phyloP scores from a whole-genome alignment of 1,139 yeast genomes.

The Candida frijolesensis region DNA sequence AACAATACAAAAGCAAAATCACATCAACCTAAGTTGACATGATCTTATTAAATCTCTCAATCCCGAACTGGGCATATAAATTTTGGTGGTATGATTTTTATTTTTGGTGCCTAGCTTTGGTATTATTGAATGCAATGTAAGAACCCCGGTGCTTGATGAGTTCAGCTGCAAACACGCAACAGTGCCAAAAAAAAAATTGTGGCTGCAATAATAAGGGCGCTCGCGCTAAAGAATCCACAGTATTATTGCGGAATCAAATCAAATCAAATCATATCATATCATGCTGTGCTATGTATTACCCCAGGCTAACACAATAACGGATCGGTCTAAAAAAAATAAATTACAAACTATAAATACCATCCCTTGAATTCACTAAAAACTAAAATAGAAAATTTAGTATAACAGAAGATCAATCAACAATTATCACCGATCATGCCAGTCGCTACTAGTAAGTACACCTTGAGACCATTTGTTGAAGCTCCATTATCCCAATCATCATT shows the following conservation, averaged over 20 bases:
- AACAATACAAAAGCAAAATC: neutral
- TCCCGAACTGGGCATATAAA: neutral
- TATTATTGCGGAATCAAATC: neutral
- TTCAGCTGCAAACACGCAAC: neutral
- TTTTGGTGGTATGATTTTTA: neutral
- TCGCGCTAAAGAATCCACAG: neutral
- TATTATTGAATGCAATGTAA: too few relatives aligned
- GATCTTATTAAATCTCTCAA: too few relatives aligned
- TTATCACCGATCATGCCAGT: conserved; percentile 13
- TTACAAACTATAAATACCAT: neutral
- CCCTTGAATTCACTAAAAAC: neutral
- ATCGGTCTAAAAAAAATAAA: neutral
- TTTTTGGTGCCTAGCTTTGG: too few relatives aligned
- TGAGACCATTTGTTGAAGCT: conserved; percentile 37
- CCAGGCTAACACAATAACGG: too few relatives aligned
- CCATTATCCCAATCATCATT: conserved; percentile 21
- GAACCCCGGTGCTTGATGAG: neutral
- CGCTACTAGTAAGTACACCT: conserved; percentile 23
- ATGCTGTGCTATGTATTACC: too few relatives aligned
- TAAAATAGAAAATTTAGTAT: neutral
- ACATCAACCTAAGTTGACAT: too few relatives aligned
- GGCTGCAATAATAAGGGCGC: neutral
- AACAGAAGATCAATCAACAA: neutral
- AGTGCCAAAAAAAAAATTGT: neutral
- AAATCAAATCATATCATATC: too few relatives aligned